Evolutionary conservation across 176 grass and related monocot genomes (phyloP), one percentile per base, ranked within the genome.

Genomic region (Carex pumila): DNA sequence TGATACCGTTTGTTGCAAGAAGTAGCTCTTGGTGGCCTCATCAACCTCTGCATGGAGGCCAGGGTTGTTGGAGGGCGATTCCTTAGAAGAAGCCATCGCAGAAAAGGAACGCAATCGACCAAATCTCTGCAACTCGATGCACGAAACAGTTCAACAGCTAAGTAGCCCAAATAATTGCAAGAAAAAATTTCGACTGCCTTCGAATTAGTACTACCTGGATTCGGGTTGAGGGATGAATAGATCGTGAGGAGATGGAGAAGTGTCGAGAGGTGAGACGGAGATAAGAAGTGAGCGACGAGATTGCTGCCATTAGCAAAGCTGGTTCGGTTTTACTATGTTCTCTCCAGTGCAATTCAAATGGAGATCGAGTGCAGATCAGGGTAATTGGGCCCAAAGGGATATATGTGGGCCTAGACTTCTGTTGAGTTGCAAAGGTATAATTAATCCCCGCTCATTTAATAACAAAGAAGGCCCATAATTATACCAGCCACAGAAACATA

Each of bases 1-100:
- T 22, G 31, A 87, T 83, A 95, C 95, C 10, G 92, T 95, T 68
- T 98, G 95, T 84, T 98, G 95, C 92, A 98, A 76, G 89, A 98
- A 89, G 88, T 98, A 98, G 50, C 95, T 89, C 49, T 93, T 95
- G 58, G 95, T 98, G 7, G 95, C 91, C 11, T 90, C 88, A 34
- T 98, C 92, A 22, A 84, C 80, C 67, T 91, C 82, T 5, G 88
- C 59, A 4, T 93, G 88, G 6, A 98, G 89, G 3, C 95, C 92
- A 12, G 89, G 92, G 83, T 98, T 98, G 61, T 89, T 98, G 12
- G 79, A 31, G 12, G 89, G 86, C 6, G 91, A 88, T 84, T 98
- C 92, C 84, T 98, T 95, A 6, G 89, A 71, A 29, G 84, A 87
- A 21, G 89, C 94, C n/a, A 88, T 84, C 22, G 89, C 79, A 39